Evolutionary conservation across 2,329 filamentous ascomycete genomes (phyloP), one percentile per base, ranked within the genome.

Genomic region (Ceratocystiopsis sp.): DNA sequence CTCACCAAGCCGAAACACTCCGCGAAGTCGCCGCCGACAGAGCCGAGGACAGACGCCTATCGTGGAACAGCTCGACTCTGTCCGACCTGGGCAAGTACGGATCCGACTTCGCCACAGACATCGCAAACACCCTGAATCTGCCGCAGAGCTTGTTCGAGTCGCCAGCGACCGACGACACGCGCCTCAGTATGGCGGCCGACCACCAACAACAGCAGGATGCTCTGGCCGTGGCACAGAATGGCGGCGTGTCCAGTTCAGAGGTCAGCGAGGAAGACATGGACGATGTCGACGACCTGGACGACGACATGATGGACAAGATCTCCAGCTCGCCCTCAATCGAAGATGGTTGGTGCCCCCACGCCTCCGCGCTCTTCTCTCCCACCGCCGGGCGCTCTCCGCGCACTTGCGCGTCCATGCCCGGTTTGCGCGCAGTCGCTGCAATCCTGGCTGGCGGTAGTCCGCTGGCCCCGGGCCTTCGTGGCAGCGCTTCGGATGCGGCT

Each of bases 261-360:
- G 61, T 58, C 39, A 55, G 74, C 52, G 78, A 81, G 49, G 75
- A 71, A 40, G 78, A 84, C 49, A 63, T 75, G 54, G 65, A 86
- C 59, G 86, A 93, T 56, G 41, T 38, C 56, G 37, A 38, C 18
- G 42, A 49, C 62, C 33, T 34, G 13, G 33, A 34, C 15, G 89
- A 95, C 62, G 89, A 96, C 61, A 78, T 94, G 78, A 85, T 93
- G 82, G 91, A 96, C 67, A 91, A 91, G 63, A 95, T 98, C 52
- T 96, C 89, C 55, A 96, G 87, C 62, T 96, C 89, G 55, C 91
- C 91, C 58, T 96, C 89, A 54, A 98, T 98, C 62, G 86, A 93
- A 69, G 89, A 96, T 80, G 89, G 89, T 98, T 78, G 73, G 86
- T 91, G 68, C 65, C 63, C 61, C 63, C 32, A 41, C 11, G 36